Evolutionary conservation across 192 early-diverging fungal species (phyloP), one percentile per base, ranked within the genome.

Genomic region (Coemansia sp.): DNA sequence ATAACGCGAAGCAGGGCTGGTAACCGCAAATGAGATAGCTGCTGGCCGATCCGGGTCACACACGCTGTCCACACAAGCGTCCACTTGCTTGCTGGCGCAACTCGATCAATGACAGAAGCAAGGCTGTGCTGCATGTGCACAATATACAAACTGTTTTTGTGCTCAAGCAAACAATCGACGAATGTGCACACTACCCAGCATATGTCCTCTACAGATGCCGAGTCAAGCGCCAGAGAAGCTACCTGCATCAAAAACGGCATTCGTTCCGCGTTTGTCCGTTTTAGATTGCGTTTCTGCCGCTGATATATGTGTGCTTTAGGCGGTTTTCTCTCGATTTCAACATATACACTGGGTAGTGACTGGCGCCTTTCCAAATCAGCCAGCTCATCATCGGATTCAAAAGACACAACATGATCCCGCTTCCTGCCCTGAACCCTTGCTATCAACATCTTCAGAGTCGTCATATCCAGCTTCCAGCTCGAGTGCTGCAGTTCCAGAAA

Each of bases 31-130:
- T 58, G 60, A 3, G 25, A 25, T 13, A 67, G 35, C 26, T 57
- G 37, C 26, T 13, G 49, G 1, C 61, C 67, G 13, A 75, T 58
- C 33, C 46, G 48, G 21, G 58, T 37, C 10, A 70, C 63, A 21
- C 59, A 69, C 29, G 57, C 73, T 15, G 59, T 33, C 67, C 73
- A 75, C 33, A 63, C 59, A 7, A 75, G 52, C 37, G 63, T 30
- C 73, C 73, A 70, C 37, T 66, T 75, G 67, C 63, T 66, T 13
- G 63, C 58, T 25, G 73, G 73, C 26, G 59, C 34, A 31, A 75
- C 39, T 18, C 64, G 30, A 16, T 61, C 63, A 26, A 70, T 51
- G 12, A 70, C 21, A 1, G 18, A 30, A 13, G 63, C 63, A 35
- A 75, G 64, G 53, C 59, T 59, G 26, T 48, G 62, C 59, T 75